Evolutionary conservation across 2,329 filamentous ascomycete genomes (phyloP), one percentile per base, ranked within the genome.

Genomic region (Truncatella angustata): DNA sequence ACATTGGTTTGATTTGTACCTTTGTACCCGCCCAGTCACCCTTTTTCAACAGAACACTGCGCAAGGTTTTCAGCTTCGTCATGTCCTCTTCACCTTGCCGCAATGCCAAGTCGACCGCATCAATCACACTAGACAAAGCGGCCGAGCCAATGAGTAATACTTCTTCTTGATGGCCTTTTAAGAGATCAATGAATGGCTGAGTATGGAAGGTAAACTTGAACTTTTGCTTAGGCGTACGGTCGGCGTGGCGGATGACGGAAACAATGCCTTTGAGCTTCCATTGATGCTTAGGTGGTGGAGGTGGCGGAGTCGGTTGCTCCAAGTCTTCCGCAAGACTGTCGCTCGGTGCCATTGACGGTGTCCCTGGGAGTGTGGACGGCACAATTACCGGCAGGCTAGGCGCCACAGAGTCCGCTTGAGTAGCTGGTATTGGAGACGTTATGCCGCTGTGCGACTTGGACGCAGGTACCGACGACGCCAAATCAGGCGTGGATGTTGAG

Each of bases 131-230:
- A 30, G 87, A 84, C 40, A 99, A 73, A 1, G 94, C 94, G 35
- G 91, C 86, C 66, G 96, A 91, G 7, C 93, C 93, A 58, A 96
- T 94, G 20, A 99, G 81, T 2, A 99, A 79, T 1, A 99, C 94
- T 67, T 99, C 94, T 70, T 97, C 93, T 63, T 96, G 90, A 63
- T 99, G 93, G 0, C 94, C 94, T 66, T 93, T 96, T 37, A 99
- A 81, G 4, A 99, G 78, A 58, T 96, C 90, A 57, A 99, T 92
- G 64, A 99, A 99, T 0, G 94, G 94, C 56, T 92, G 90, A 0
- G 91, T 96, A 66, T 99, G 94, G 63, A 99, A 97, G 0, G 94
- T 99, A 64, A 97, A 99, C 68, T 99, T 99, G 78, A 97, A 97
- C 68, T 99, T 99, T 64, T 99, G 94, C 73, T 99, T 99, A 2